These are phyloP conservation scores for Talaromyces funiculosus DNA, from an alignment of 2,329 filamentous ascomycete genomes.

Conservation along the genomic window DNA sequence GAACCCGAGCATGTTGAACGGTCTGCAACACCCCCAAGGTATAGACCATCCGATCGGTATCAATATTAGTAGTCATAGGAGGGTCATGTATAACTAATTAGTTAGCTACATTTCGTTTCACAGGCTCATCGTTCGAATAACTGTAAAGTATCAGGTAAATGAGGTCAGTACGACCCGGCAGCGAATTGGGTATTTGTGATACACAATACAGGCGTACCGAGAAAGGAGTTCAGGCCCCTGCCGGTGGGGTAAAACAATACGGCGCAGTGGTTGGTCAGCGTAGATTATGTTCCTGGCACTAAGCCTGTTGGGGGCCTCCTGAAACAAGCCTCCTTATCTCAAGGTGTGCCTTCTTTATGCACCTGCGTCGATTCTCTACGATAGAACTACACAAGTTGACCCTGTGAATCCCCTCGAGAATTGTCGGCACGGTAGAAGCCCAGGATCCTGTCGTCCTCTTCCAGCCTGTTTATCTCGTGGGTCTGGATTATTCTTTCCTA, in stretches of 20 bases:
- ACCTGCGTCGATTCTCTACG: neutral
- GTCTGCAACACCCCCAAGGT: neutral
- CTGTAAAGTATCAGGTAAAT: neutral
- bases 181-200: neutral
- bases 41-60: neutral
- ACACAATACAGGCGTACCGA: neutral
- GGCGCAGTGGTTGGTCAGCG: neutral
- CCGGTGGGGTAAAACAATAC: neutral
- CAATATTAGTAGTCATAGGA: neutral
- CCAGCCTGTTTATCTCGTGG: neutral
- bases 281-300: conserved; percentile 10
- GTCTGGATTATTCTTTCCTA: neutral
- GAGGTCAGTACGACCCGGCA: too few relatives aligned
- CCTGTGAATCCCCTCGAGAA: neutral
- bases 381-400: neutral
- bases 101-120: neutral
- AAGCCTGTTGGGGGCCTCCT: neutral
- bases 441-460: neutral
- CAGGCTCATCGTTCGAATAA: neutral
- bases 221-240: neutral
- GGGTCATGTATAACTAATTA: neutral
- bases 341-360: neutral
- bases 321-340: conserved; percentile 4
- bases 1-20: neutral
- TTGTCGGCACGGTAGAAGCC: neutral